A percentile compares a stretch with the other conserved stretches of the same genome.
These are phyloP conservation scores for Ailanthus altissimus DNA, from an alignment of 345 rosid species.

Conservation along the genomic window DNA sequence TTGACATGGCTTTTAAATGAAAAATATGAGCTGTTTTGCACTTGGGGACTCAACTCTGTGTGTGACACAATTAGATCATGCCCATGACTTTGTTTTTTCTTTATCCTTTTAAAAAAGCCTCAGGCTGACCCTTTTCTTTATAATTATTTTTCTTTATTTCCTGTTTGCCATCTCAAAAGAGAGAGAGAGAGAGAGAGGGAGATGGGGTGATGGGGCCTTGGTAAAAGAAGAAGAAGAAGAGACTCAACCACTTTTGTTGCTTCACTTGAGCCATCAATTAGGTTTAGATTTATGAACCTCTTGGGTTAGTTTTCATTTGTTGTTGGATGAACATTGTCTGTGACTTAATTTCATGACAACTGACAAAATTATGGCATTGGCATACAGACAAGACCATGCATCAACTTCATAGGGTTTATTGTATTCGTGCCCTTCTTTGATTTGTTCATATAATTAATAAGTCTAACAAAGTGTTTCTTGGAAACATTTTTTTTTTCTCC, in stretches of 20 bases:
- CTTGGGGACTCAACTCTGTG: conserved; percentile 4
- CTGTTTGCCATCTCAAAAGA: conserved; percentile 14
- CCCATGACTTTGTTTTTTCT: conserved; percentile 9
- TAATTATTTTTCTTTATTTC: background rate
- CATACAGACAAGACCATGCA: no score
- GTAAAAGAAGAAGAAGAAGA: background rate
- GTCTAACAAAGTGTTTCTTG: background rate
- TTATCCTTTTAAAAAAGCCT: background rate
- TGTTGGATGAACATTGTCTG: background rate
- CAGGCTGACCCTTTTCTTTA: background rate
- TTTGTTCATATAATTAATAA: background rate
- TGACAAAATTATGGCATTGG: no score
- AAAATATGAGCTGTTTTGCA: conserved; percentile 43
- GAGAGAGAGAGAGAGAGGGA: background rate
- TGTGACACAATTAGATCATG: conserved; percentile 6
- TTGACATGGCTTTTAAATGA: conserved; percentile 18
- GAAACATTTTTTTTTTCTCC: background rate
- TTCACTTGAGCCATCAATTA: conserved; percentile 16
- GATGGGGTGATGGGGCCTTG: conserved; percentile 24
- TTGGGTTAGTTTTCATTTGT: conserved; percentile 14
- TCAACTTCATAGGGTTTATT: background rate
- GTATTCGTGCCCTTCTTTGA: background rate
- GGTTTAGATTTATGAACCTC: background rate
- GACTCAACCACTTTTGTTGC: conserved; percentile 10
- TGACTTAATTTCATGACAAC: no score